Percentiles rank a stretch among this genome's conserved stretches.
Evolutionary conservation across 495 filamentous ascomycete species (phyloP).

Genomic region (Aspergillus indologenus): DNA sequence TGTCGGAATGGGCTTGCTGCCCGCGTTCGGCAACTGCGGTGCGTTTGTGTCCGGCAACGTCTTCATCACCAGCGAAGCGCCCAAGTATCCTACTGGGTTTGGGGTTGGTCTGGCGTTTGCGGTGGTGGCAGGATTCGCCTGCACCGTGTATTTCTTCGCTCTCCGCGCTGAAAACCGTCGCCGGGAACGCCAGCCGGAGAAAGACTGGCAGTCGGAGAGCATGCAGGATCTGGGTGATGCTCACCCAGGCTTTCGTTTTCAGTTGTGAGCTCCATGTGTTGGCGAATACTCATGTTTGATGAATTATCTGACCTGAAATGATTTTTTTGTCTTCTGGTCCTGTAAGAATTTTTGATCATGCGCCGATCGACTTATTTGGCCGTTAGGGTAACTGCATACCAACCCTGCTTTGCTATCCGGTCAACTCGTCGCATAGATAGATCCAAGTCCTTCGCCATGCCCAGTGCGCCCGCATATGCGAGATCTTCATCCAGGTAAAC

Average conservation of each 20-base stretch:
- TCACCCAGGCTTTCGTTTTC: conserved; percentile 54
- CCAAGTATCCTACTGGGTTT: conserved; percentile 49
- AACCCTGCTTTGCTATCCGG: too few species aligned
- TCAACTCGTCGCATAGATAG: too few species aligned
- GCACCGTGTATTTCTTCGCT: conserved; percentile 39
- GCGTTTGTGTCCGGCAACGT: conserved; percentile 55
- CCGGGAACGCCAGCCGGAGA: conserved; percentile 40
- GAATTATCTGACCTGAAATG: not conserved
- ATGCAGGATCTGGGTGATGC: conserved; percentile 58
- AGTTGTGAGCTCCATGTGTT: not conserved
- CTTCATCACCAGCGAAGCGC: conserved; percentile 47
- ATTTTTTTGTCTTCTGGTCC: too few species aligned
- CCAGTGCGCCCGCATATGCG: too few species aligned
- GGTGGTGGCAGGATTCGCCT: conserved; percentile 46
- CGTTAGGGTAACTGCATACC: too few species aligned
- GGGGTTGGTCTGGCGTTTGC: conserved; percentile 46
- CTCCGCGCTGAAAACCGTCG: conserved; percentile 47
- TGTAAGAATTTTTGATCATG: too few species aligned
- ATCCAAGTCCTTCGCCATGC: too few species aligned
- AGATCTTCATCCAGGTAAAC: too few species aligned
- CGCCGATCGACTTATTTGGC: too few species aligned
- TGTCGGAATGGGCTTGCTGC: conserved; percentile 49
- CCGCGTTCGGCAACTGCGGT: conserved; percentile 51
- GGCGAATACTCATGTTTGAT: not conserved
- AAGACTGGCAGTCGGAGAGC: conserved; percentile 45